Base-by-base conservation (phyloP, 2,329 filamentous ascomycete genomes). In the Fusarium floridanum region DNA sequence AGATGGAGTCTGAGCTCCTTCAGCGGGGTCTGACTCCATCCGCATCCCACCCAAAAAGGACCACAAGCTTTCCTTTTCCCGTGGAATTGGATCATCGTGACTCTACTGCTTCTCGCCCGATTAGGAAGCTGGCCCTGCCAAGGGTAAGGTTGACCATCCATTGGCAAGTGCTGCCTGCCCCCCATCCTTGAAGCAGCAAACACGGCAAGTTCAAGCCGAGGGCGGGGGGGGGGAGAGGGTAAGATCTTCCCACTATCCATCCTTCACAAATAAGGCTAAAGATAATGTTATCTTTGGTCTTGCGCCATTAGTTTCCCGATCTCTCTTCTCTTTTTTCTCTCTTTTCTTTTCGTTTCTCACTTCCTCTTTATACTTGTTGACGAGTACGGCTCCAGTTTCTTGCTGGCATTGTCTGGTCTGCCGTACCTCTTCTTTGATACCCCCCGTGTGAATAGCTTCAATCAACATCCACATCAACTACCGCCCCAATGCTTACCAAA, bases 401-500 rank as follows among this genome's bases (percentile, higher is more conserved):
- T 32, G 16, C 27, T 29, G 48, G 48, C 48, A 53, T 29, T 29
- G 48, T 32, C 17, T 53, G 48, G 24, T 53, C 17, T n/a, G 48
- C 48, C 45, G 24, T 27, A 3, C 16, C 22, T 50, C 48, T 53
- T 53, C 48, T 29, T 34, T 55, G 55, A 37, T n/a, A 71, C 14
- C 37, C 48, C 36, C 37, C 57, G 59, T 22, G 61, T 56, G 66
- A 50, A 69, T 68, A 72, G 63, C 53, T 68, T 72, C 57, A 59
- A 29, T 36, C 14, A 39, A 53, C n/a, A 62, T 57, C 36, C 60
- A 50, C 48, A 48, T 41, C 56, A 29, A 60, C 27, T 34, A 68
- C 20, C 53, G n/a, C 59, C 22, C 62, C 67, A 61, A 86, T 87
- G 85, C 82, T 80, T 65, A 76, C 83, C 76, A 85, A 85, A 70